Percentiles rank a stretch among this genome's conserved stretches.
These are phyloP conservation scores for Turritis glabra DNA, from an alignment of 345 rosid species.

Conservation along the genomic window DNA sequence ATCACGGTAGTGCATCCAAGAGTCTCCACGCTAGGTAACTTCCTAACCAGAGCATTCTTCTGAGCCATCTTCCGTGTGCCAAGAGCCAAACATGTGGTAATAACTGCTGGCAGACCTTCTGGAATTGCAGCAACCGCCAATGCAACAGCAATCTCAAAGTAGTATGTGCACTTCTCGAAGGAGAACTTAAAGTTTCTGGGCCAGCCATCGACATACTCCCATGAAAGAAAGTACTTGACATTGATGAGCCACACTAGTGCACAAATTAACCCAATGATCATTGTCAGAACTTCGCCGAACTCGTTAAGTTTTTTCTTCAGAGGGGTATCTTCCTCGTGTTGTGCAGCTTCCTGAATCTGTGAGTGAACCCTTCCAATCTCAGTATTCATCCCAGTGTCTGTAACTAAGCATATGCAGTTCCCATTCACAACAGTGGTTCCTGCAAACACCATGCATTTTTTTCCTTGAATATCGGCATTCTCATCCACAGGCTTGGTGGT, in stretches of 20 bases:
- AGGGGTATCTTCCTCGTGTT: constrained; percentile 86
- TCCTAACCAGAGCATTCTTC: constrained; percentile 91
- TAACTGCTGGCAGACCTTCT: constrained; percentile 95
- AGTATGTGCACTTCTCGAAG: constrained; percentile 95
- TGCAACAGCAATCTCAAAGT: constrained; percentile 97
- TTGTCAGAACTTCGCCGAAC: constrained; percentile 79
- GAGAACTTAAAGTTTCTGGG: constrained; percentile 86
- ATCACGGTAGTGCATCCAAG: constrained; percentile 95
- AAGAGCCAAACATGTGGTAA: constrained; percentile 91
- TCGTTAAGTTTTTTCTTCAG: constrained; percentile 91
- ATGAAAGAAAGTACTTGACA: constrained; percentile 82
- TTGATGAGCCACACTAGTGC: constrained; percentile 92
- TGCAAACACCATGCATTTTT: constrained; percentile 84
- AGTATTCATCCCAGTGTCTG: constrained; percentile 74
- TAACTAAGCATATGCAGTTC: constrained; percentile 73
- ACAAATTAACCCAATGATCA: constrained; percentile 81
- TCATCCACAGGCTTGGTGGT: constrained; percentile 65
- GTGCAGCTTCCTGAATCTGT: constrained; percentile 94
- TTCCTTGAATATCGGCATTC: constrained; percentile 79
- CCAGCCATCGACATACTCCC: constrained; percentile 96
- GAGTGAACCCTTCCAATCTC: constrained; percentile 92
- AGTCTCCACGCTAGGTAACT: constrained; percentile 93
- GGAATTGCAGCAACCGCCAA: constrained; percentile 98
- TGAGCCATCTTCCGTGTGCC: constrained; percentile 99
- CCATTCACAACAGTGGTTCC: constrained; percentile 95